phyloP scores from a whole-genome alignment of 2,329 filamentous ascomycete genomes.

The Cladorrhinum sp. region DNA sequence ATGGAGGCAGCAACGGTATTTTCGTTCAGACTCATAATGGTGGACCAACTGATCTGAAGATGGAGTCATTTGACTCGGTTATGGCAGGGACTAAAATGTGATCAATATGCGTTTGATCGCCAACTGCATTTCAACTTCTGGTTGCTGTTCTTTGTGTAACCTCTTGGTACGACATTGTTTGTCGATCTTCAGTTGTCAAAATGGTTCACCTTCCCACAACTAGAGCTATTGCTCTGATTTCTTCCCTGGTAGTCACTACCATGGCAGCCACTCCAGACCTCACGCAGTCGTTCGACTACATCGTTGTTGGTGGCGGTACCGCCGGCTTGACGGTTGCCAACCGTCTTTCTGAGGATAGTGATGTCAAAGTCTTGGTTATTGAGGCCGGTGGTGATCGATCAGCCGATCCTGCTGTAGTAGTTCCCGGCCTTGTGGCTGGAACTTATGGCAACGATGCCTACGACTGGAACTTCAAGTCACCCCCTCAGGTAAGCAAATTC shows the following conservation, averaged over 20 bases:
- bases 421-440: conserved; percentile 35
- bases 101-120: too few relatives aligned
- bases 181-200: background rate
- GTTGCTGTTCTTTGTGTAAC: too few relatives aligned
- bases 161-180: too few relatives aligned
- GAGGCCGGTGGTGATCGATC: conserved; percentile 38
- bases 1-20: too few relatives aligned
- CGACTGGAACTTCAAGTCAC: conserved; percentile 40
- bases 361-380: conserved; percentile 38
- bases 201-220: background rate
- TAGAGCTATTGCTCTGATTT: background rate
- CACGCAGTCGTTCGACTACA: conserved; percentile 40
- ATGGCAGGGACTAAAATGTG: too few relatives aligned
- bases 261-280: conserved; percentile 18
- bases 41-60: too few relatives aligned
- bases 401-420: conserved; percentile 36
- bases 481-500: conserved; percentile 32
- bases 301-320: conserved; percentile 50
- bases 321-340: conserved; percentile 47
- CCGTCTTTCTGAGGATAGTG: conserved; percentile 39
- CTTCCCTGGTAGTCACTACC: background rate
- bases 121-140: too few relatives aligned
- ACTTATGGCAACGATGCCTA: conserved; percentile 37
- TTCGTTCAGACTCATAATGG: too few relatives aligned
- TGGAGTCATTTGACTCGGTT: too few relatives aligned